Percentiles rank a stretch among this genome's conserved stretches.
Evolutionary conservation across 2,329 filamentous ascomycete species (phyloP).

Genomic region (Diaporthe sp.): DNA sequence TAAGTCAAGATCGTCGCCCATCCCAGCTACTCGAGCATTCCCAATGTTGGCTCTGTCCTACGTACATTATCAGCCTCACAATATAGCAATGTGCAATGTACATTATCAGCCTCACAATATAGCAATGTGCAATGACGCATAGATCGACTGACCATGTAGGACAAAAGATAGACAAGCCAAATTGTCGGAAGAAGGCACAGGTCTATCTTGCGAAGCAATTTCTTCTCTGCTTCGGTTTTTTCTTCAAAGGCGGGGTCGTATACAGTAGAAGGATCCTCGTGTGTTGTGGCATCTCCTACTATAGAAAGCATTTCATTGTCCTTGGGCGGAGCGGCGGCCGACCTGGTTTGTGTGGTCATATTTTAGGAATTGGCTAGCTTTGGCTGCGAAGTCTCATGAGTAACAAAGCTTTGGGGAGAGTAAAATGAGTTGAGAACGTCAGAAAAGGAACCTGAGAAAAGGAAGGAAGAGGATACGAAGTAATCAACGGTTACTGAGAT

Average conservation of each 20-base stretch:
- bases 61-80: not conserved
- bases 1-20: not conserved
- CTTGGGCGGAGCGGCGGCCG: not conserved
- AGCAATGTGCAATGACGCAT: not conserved
- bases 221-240: not conserved
- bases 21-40: not conserved
- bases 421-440: not conserved
- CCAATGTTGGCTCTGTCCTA: not conserved
- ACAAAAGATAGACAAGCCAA: not conserved
- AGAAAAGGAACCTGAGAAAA: not conserved
- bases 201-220: not conserved
- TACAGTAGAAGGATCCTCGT: not conserved
- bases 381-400: too few relatives aligned
- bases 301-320: not conserved
- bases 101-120: not conserved
- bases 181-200: not conserved
- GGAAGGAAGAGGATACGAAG: not conserved
- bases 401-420: not conserved
- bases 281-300: not conserved
- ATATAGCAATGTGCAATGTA: not conserved
- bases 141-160: not conserved
- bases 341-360: not conserved
- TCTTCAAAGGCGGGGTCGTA: not conserved
- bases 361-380: too few relatives aligned
- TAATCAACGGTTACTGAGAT: not conserved